These are phyloP conservation scores for Fusarium cicatricum DNA, from an alignment of 2,329 filamentous ascomycete species.

Conservation along the genomic window DNA sequence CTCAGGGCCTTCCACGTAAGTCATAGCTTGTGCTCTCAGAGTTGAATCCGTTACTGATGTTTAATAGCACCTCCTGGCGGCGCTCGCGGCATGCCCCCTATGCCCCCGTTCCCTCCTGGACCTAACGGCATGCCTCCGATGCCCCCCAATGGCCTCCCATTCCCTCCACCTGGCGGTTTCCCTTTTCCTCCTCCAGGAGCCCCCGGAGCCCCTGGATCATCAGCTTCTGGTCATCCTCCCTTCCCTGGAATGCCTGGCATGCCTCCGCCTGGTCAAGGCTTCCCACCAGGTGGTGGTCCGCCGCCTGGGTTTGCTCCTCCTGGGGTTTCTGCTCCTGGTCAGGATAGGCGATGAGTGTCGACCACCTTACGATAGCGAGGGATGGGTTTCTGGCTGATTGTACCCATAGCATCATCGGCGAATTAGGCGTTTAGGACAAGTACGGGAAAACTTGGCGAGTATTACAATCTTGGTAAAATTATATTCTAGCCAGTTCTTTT, in stretches of 20 bases:
- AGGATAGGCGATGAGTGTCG: conserved; percentile 49
- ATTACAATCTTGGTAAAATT: conserved; percentile 4
- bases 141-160: conserved; percentile 52
- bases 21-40: conserved; percentile 22
- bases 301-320: conserved; percentile 48
- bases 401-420: conserved; percentile 41
- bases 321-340: conserved; percentile 49
- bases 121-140: conserved; percentile 56
- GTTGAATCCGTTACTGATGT: conserved; percentile 16
- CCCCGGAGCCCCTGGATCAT: conserved; percentile 38
- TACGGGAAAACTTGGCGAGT: conserved; percentile 19
- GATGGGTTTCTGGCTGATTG: conserved; percentile 28
- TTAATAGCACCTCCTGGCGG: conserved; percentile 57
- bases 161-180: conserved; percentile 38
- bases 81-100: conserved; percentile 58
- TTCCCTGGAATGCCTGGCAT: conserved; percentile 49
- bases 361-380: neutral
- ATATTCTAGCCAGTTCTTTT: neutral
- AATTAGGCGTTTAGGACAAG: conserved; percentile 45
- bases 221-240: conserved; percentile 40
- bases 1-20: conserved; percentile 62
- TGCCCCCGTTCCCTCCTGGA: conserved; percentile 54
- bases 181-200: conserved; percentile 52
- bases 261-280: conserved; percentile 54
- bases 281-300: conserved; percentile 49